A percentile compares a stretch with the other conserved stretches of the same genome.
Evolutionary conservation across 2,329 filamentous ascomycete species (phyloP).

Genomic region (Amesomyces nigricolor): DNA sequence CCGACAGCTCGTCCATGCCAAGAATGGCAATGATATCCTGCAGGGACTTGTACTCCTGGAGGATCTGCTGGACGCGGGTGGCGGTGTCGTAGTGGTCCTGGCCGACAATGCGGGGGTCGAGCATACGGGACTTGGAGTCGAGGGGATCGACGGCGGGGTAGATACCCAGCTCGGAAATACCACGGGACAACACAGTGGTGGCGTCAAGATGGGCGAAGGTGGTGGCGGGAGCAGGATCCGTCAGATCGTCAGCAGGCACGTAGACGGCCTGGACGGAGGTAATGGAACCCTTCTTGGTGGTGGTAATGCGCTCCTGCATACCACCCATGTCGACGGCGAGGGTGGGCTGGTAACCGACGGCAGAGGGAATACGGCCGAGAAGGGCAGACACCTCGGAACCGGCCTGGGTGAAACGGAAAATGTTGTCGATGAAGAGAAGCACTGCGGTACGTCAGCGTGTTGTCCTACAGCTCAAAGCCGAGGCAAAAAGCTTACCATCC

Average conservation of each 20-base stretch:
- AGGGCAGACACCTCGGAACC: constrained; percentile 99
- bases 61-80: constrained; percentile 94
- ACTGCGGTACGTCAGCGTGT: constrained; percentile 46
- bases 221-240: constrained; percentile 97
- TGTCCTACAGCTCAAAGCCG: not conserved
- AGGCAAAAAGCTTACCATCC: constrained; percentile 58
- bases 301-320: constrained; percentile 99
- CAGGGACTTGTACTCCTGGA: constrained; percentile 99
- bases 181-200: constrained; percentile 99
- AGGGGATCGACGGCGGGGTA: constrained; percentile 99
- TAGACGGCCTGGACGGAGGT: constrained; percentile 99
- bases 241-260: constrained; percentile 99
- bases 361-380: constrained; percentile 98
- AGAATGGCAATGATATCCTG: constrained; percentile 99
- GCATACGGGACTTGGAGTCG: constrained; percentile 98
- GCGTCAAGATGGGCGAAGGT: constrained; percentile 99
- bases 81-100: constrained; percentile 96
- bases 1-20: constrained; percentile 99
- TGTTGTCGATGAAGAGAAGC: constrained; percentile 99
- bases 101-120: constrained; percentile 97
- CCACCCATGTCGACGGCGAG: constrained; percentile 97
- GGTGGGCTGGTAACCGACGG: constrained; percentile 99
- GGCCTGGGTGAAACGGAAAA: constrained; percentile 84
- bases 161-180: constrained; percentile 99
- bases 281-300: constrained; percentile 98